Evolutionary conservation across 2,329 filamentous ascomycete genomes (phyloP).

Genomic region (Fusarium caatingaense): DNA sequence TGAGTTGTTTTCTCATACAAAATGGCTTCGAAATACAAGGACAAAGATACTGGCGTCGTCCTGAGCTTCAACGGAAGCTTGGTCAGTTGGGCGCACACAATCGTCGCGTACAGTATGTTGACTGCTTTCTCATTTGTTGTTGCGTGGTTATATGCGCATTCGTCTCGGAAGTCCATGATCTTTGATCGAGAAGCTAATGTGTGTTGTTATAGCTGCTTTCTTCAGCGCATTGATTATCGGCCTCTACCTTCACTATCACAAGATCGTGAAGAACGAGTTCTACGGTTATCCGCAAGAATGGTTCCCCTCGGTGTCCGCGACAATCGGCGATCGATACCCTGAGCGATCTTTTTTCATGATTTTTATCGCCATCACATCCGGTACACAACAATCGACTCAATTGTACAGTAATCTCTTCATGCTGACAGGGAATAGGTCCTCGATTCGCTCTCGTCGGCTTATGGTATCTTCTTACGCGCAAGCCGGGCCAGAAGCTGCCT

Average conservation of each 20-base stretch:
- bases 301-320: slow-evolving; percentile 96
- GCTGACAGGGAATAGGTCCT: slow-evolving; percentile 69
- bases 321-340: slow-evolving; percentile 96
- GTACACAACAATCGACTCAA: slow-evolving; percentile 56
- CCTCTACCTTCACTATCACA: slow-evolving; percentile 86
- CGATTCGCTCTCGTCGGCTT: slow-evolving; percentile 90
- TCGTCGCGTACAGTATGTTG: slow-evolving; percentile 79
- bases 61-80: slow-evolving; percentile 83
- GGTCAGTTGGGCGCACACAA: slow-evolving; percentile 90
- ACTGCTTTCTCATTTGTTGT: not conserved
- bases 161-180: not conserved
- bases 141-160: slow-evolving; percentile 5
- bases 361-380: slow-evolving; percentile 96
- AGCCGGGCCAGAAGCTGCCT: slow-evolving; percentile 78
- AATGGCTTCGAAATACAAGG: slow-evolving; percentile 66
- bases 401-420: not conserved
- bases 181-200: slow-evolving; percentile 37
- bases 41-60: slow-evolving; percentile 71
- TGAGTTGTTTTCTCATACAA: slow-evolving; percentile 39
- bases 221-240: slow-evolving; percentile 87
- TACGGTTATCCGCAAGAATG: slow-evolving; percentile 95
- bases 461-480: slow-evolving; percentile 89
- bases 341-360: slow-evolving; percentile 97
- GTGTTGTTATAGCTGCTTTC: slow-evolving; percentile 74
- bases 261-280: slow-evolving; percentile 98